Conservation (phyloP, 257 asterid genomes). For the Solanum clarkiae region DNA sequence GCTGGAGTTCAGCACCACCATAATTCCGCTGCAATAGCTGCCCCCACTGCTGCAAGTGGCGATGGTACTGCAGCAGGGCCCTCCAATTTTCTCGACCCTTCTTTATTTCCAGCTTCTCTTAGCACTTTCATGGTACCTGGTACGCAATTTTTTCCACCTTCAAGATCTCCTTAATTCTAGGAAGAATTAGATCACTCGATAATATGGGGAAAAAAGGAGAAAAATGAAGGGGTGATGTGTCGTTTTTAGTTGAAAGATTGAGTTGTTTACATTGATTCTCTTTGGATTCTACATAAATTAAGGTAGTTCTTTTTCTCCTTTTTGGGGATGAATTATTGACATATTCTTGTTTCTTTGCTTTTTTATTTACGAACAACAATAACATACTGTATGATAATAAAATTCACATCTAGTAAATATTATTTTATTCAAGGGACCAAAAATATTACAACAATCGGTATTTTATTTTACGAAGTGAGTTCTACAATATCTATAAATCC, state of each 20-base stretch:
- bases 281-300: neutral
- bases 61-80: neutral
- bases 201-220: neutral
- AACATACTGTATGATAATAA: no score
- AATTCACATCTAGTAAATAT: no score
- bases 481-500: no score
- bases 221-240: conserved; percentile 6
- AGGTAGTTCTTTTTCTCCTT: neutral
- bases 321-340: neutral
- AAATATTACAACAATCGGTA: no score
- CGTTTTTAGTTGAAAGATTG: conserved; percentile 6
- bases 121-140: conserved; percentile 61
- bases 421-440: no score
- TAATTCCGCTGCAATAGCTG: conserved; percentile 27
- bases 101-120: conserved; percentile 46
- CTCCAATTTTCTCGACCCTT: conserved; percentile 38
- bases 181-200: neutral
- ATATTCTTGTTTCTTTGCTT: neutral
- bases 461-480: no score
- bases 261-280: neutral
- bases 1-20: conserved; percentile 24
- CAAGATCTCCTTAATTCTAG: conserved; percentile 40
- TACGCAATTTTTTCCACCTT: conserved; percentile 95
- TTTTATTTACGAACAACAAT: neutral
- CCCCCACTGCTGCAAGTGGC: conserved; percentile 14